Evolutionary conservation across 2,329 filamentous ascomycete species (phyloP).

Genomic region (Calonectria fujianensis): DNA sequence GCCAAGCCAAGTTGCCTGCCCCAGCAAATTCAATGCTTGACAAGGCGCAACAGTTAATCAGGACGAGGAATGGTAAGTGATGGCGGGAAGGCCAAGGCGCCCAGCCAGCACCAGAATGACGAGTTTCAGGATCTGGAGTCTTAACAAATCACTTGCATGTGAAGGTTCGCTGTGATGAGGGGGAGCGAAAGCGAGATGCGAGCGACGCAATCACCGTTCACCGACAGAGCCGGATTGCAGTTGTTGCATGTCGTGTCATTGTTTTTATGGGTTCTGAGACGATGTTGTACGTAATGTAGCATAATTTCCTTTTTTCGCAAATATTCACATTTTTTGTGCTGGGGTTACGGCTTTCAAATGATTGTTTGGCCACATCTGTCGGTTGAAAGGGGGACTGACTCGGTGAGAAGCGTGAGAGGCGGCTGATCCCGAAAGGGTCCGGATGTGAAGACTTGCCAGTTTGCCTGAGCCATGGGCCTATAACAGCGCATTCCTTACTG

Average conservation of each 20-base stretch:
- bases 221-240: background rate
- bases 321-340: slow-evolving; percentile 12
- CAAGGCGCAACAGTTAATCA: background rate
- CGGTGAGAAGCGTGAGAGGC: slow-evolving; percentile 6
- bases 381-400: slow-evolving; percentile 20
- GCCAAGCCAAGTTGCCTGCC: background rate
- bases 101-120: background rate
- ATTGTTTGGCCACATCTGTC: background rate
- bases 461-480: slow-evolving; percentile 24
- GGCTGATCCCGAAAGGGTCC: slow-evolving; percentile 26
- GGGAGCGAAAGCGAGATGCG: slow-evolving; percentile 17
- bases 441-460: slow-evolving; percentile 21
- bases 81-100: background rate
- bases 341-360: background rate
- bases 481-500: slow-evolving; percentile 19
- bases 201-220: background rate
- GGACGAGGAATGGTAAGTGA: background rate
- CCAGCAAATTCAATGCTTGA: background rate
- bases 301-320: background rate
- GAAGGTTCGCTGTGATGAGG: background rate
- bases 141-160: background rate
- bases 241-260: background rate
- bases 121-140: no score
- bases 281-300: slow-evolving; percentile 3
- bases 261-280: slow-evolving; percentile 28